Base-by-base conservation (phyloP, 73 alveolate genomes). In the Tetrahymena thermophila region DNA sequence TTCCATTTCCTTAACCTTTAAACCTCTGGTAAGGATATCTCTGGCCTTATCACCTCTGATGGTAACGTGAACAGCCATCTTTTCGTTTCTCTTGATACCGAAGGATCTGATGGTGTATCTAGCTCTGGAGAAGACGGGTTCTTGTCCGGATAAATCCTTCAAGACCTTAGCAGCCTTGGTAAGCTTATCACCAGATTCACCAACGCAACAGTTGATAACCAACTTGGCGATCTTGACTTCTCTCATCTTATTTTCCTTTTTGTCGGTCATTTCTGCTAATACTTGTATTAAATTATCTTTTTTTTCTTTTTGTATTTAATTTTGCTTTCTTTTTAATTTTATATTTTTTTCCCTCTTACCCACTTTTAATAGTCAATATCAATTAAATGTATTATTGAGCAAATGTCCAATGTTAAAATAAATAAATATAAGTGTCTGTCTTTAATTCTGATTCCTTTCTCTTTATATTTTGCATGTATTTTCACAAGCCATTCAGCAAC, bases 1-100 rank as follows among this genome's bases (percentile, higher is more conserved):
- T 96, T 97, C 98, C 97, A 96, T 95, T 96, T 97, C 98, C 96
- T 95, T 97, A 71, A 97, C 98, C 94, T 97, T 97, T 94, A 97
- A 93, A 37, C 98, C 98, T 95, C 96, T 95, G 95, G 96, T 89
- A 57, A 97, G 94, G 96, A 97, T 94, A 71, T 97, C 98, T 95
- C 95, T 97, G 50, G 98, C 98, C 94, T 97, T 96, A 84, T 95
- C 98, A 55, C 98, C 98, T 94, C 98, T 95, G 55, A 97, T 97
- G 34, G 98, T 97, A 85, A 95, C 95, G 94, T 94, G 97, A 50
- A 96, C 97, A 34, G 98, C 98, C 89, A 97, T 97, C 96, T 97
- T 97, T 95, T 97, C 98, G 93, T 97, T 97, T 95, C 98, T 94
- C 96, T 96, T 96, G 94, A 97, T 97, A 40, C 98, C 97, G 94